phyloP scores from a whole-genome alignment of 495 filamentous ascomycete genomes.

The Tuber calosporum region DNA sequence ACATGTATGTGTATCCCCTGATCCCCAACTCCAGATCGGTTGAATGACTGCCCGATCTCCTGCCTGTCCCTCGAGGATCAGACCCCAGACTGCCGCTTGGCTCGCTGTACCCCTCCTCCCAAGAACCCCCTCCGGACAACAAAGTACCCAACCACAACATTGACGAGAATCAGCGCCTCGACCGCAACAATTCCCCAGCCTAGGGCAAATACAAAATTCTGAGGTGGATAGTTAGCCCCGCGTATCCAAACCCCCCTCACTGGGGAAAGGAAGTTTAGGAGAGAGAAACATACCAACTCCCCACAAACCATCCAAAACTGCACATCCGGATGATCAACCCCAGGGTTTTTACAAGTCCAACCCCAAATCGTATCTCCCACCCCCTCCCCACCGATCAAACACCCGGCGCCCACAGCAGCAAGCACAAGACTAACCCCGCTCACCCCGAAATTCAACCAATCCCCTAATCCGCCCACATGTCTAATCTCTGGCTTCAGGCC shows the following conservation, averaged over 20 bases:
- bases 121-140: conserved; percentile 10
- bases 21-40: not conserved
- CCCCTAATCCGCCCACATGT: conserved; percentile 27
- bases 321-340: conserved; percentile 23
- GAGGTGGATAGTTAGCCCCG: not conserved
- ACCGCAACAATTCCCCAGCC: conserved; percentile 29
- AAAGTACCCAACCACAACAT: conserved; percentile 26
- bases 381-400: conserved; percentile 20
- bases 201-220: conserved; percentile 31
- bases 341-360: conserved; percentile 27
- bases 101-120: not conserved
- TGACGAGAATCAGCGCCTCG: conserved; percentile 32
- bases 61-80: not conserved
- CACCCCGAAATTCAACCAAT: conserved; percentile 24
- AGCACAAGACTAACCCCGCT: conserved; percentile 20
- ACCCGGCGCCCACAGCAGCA: conserved; percentile 20
- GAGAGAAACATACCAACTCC: conserved; percentile 19
- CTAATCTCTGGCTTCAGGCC: conserved; percentile 24
- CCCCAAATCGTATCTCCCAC: conserved; percentile 19
- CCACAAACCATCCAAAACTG: conserved; percentile 32
- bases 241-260: not conserved
- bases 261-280: not conserved
- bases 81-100: not conserved
- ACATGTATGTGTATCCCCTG: not conserved
- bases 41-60: conserved; percentile 6